Evolutionary conservation across 2,329 filamentous ascomycete species (phyloP).

Genomic region (Pyricularia sp.): DNA sequence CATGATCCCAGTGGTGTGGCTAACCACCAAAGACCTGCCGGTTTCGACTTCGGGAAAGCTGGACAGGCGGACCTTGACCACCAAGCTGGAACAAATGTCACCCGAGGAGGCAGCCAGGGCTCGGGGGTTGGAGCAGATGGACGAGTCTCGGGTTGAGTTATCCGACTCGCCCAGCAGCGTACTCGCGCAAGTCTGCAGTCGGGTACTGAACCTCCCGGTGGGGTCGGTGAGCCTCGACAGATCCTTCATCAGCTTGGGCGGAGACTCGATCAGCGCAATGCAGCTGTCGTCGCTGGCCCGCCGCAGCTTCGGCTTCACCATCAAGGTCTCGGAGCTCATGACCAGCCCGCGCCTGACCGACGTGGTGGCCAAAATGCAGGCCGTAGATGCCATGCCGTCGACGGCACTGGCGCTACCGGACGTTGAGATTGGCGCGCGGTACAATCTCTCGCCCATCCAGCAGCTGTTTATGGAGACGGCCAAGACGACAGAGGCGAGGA

Average conservation of each 20-base stretch:
- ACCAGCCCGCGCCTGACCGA: not conserved
- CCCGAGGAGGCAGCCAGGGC: too few species aligned
- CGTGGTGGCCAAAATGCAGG: not conserved
- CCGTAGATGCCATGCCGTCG: too few species aligned
- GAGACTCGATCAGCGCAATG: not conserved
- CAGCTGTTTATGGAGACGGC: not conserved
- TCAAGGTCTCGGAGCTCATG: not conserved
- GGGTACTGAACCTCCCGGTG: too few species aligned
- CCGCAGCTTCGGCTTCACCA: not conserved
- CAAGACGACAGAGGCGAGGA: not conserved
- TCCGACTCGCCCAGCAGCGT: too few species aligned
- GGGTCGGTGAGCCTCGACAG: not conserved
- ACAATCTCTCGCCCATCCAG: not conserved
- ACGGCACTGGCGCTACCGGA: not conserved
- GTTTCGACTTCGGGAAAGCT: conserved; percentile 16
- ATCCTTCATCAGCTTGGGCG: not conserved
- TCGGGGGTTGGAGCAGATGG: too few species aligned
- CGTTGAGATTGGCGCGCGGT: not conserved
- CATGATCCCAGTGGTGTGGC: conserved; percentile 17
- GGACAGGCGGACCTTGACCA: not conserved
- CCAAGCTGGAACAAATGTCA: too few species aligned
- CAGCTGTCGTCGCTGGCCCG: not conserved
- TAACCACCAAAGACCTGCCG: conserved; percentile 12
- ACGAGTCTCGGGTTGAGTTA: too few species aligned
- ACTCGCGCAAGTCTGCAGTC: too few species aligned